Evolutionary conservation across 1,284 basidiomycete genomes (phyloP).

Genomic region (Austroboletus novae-zelandiae): DNA sequence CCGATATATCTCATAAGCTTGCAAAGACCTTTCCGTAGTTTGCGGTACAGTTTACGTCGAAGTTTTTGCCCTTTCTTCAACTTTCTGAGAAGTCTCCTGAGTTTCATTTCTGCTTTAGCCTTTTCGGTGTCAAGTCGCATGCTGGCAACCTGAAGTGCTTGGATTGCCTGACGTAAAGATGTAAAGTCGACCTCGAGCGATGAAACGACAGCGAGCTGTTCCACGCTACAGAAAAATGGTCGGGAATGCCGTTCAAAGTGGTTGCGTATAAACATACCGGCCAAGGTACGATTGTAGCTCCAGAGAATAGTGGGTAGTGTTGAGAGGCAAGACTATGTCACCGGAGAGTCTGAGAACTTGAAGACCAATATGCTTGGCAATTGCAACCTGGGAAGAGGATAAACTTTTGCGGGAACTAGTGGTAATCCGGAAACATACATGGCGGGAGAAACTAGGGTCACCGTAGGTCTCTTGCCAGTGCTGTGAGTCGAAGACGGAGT

Average conservation of each 20-base stretch:
- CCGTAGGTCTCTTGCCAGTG: slow-evolving; percentile 72
- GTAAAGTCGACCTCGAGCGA: slow-evolving; percentile 33
- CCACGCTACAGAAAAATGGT: slow-evolving; percentile 29
- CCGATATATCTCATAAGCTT: slow-evolving; percentile 28
- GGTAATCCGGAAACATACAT: slow-evolving; percentile 40
- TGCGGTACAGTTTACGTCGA: slow-evolving; percentile 12
- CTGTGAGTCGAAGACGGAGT: slow-evolving; percentile 74
- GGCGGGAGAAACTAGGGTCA: slow-evolving; percentile 70
- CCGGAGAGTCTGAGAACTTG: slow-evolving; percentile 62
- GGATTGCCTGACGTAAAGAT: slow-evolving; percentile 45
- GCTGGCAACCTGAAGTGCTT: slow-evolving; percentile 50
- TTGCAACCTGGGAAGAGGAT: slow-evolving; percentile 46
- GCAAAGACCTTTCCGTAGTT: slow-evolving; percentile 29
- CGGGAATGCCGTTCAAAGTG: neutral
- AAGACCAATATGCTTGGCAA: slow-evolving; percentile 67
- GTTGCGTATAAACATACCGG: slow-evolving; percentile 33
- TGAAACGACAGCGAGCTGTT: slow-evolving; percentile 22
- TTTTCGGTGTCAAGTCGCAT: slow-evolving; percentile 54
- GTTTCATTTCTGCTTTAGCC: slow-evolving; percentile 33
- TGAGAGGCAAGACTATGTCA: slow-evolving; percentile 62
- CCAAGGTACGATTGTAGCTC: slow-evolving; percentile 51
- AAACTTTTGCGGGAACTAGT: neutral
- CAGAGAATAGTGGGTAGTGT: slow-evolving; percentile 69
- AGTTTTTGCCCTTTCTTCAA: slow-evolving; percentile 21
- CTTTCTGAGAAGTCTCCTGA: slow-evolving; percentile 36